Conservation (phyloP, 2,329 filamentous ascomycete species). For the Furcasterigmium furcatum region DNA sequence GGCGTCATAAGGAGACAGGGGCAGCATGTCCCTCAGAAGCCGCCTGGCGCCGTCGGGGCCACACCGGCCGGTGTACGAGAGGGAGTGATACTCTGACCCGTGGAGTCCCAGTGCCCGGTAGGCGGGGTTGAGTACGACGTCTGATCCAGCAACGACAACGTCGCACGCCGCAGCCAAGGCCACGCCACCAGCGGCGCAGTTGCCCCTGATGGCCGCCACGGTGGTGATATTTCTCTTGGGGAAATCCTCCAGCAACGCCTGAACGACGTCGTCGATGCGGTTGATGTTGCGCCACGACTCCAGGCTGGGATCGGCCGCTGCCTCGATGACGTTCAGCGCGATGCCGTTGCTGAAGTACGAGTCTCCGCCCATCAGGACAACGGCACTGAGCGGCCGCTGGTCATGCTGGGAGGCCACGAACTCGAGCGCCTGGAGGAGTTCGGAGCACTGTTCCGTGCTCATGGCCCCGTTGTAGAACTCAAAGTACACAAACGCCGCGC, state of each 20-base stretch:
- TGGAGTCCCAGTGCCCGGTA: slow-evolving; percentile 30
- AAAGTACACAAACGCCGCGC: slow-evolving; percentile 34
- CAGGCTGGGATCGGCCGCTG: slow-evolving; percentile 26
- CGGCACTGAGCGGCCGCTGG: slow-evolving; percentile 26
- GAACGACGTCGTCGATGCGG: slow-evolving; percentile 36
- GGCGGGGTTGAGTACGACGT: slow-evolving; percentile 36
- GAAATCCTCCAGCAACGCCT: slow-evolving; percentile 32
- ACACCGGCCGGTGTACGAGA: slow-evolving; percentile 34
- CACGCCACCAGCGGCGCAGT: slow-evolving; percentile 38
- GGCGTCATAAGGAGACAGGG: slow-evolving; percentile 32
- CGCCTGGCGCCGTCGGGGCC: slow-evolving; percentile 23
- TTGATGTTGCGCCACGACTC: slow-evolving; percentile 42
- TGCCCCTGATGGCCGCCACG: slow-evolving; percentile 33
- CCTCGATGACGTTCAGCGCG: slow-evolving; percentile 39
- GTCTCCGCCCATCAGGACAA: slow-evolving; percentile 34
- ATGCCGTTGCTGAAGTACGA: slow-evolving; percentile 40
- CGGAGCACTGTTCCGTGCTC: slow-evolving; percentile 32
- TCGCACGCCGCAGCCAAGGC: slow-evolving; percentile 34
- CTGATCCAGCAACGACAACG: slow-evolving; percentile 29
- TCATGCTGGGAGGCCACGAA: slow-evolving; percentile 24
- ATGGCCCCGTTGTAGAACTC: slow-evolving; percentile 41
- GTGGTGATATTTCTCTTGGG: slow-evolving; percentile 29
- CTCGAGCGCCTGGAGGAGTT: slow-evolving; percentile 29
- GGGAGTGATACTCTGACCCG: slow-evolving; percentile 37
- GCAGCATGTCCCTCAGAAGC: slow-evolving; percentile 31